Evolutionary conservation across 805 yeast species (phyloP).

Genomic region (Candida boleticola): DNA sequence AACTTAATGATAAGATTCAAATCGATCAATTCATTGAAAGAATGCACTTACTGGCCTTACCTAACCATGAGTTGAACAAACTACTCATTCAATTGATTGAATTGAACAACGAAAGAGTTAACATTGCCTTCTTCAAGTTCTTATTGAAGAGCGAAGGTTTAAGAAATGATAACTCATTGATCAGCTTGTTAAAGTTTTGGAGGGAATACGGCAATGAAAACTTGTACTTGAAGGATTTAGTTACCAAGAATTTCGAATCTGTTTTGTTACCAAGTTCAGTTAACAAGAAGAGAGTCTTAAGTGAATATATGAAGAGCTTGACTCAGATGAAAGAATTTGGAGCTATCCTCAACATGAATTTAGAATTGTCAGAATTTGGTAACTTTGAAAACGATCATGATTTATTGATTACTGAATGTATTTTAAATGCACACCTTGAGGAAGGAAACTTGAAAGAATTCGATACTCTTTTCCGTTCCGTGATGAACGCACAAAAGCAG

Average conservation of each 20-base stretch:
- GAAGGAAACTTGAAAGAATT: slow-evolving; percentile 13
- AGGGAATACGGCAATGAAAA: slow-evolving; percentile 14
- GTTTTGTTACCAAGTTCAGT: neutral
- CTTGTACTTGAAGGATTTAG: slow-evolving; percentile 15
- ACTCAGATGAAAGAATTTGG: slow-evolving; percentile 11
- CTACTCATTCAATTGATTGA: slow-evolving; percentile 16
- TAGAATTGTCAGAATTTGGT: slow-evolving; percentile 1
- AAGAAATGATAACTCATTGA: neutral
- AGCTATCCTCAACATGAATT: slow-evolving; percentile 7
- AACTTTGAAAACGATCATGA: slow-evolving; percentile 2
- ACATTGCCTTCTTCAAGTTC: slow-evolving; percentile 19
- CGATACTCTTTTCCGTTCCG: slow-evolving; percentile 14
- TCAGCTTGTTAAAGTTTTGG: neutral
- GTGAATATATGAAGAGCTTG: slow-evolving; percentile 16
- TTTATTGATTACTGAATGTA: neutral
- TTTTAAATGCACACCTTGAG: slow-evolving; percentile 14
- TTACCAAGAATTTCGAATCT: slow-evolving; percentile 10
- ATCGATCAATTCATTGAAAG: slow-evolving; percentile 21
- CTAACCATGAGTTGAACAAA: slow-evolving; percentile 4
- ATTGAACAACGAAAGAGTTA: slow-evolving; percentile 24
- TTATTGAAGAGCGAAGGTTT: slow-evolving; percentile 5
- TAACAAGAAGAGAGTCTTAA: slow-evolving; percentile 8
- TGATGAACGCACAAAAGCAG: neutral
- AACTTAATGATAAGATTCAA: slow-evolving; percentile 14
- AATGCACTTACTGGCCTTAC: slow-evolving; percentile 18